phyloP scores from a whole-genome alignment of 768 basidiomycete species.

The Plicaturopsis crispa region DNA sequence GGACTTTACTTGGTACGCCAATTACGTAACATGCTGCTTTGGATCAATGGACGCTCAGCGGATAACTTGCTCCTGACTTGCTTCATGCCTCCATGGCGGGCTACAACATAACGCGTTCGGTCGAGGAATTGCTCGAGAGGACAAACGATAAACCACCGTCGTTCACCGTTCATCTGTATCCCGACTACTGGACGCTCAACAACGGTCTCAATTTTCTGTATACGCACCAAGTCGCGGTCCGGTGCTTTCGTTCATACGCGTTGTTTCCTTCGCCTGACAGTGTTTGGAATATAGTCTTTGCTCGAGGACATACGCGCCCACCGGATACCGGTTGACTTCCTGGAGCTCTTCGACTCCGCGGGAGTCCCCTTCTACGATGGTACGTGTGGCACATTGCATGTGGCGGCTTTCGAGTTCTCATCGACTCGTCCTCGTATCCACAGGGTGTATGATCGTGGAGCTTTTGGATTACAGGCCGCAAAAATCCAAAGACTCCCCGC shows the following conservation, averaged over 20 bases:
- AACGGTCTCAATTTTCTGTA: conserved; percentile 77
- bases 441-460: conserved; percentile 84
- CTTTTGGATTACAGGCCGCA: conserved; percentile 69
- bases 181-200: conserved; percentile 79
- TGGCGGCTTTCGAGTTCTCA: neutral
- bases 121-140: conserved; percentile 49
- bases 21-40: too few relatives aligned
- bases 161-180: conserved; percentile 70
- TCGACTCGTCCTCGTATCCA: conserved; percentile 1
- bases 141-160: conserved; percentile 57
- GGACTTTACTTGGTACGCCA: too few relatives aligned
- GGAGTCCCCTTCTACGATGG: conserved; percentile 81
- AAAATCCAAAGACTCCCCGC: conserved; percentile 45
- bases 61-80: too few relatives aligned
- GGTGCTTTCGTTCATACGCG: neutral
- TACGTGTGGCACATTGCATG: conserved; percentile 22
- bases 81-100: conserved; percentile 43
- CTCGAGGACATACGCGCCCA: conserved; percentile 79
- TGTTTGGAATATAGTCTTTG: conserved; percentile 42
- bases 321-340: conserved; percentile 80
- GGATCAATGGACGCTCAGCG: too few relatives aligned
- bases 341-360: conserved; percentile 70
- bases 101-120: conserved; percentile 68
- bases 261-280: neutral
- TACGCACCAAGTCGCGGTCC: conserved; percentile 64